These are phyloP conservation scores for Emmonsiellopsis sp. DNA, from an alignment of 2,329 filamentous ascomycete genomes.

Conservation along the genomic window DNA sequence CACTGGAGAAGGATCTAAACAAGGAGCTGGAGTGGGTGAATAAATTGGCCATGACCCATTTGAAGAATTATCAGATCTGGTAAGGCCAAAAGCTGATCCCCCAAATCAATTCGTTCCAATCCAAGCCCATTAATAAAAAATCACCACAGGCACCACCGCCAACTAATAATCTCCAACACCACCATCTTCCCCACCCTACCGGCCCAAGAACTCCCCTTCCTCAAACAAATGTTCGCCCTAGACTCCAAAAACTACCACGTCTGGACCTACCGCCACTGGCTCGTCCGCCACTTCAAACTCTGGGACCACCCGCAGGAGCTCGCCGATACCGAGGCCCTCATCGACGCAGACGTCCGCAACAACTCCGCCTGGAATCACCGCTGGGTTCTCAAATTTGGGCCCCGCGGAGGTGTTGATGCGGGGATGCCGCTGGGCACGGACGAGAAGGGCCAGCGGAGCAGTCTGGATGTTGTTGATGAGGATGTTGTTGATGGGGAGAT, in stretches of 20 bases:
- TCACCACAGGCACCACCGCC: conserved; percentile 54
- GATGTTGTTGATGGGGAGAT: conserved; percentile 65
- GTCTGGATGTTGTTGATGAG: conserved; percentile 42
- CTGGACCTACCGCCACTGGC: conserved; percentile 84
- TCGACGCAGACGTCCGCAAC: conserved; percentile 77
- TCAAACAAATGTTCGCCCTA: conserved; percentile 67
- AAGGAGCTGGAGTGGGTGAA: conserved; percentile 83
- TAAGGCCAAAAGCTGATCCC: conserved; percentile 14
- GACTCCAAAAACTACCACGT: conserved; percentile 99
- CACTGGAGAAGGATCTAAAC: conserved; percentile 53
- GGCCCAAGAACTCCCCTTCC: conserved; percentile 62
- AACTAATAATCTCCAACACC: conserved; percentile 43
- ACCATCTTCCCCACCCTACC: conserved; percentile 46
- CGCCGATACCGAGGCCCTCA: conserved; percentile 58
- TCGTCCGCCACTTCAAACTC: conserved; percentile 55
- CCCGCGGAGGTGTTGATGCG: conserved; percentile 35
- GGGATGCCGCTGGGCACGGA: conserved; percentile 22
- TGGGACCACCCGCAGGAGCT: conserved; percentile 55
- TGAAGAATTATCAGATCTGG: conserved; percentile 99
- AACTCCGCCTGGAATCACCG: conserved; percentile 98
- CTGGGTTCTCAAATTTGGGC: conserved; percentile 80
- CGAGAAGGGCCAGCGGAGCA: conserved; percentile 18
- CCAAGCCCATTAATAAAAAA: conserved; percentile 40
- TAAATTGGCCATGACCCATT: conserved; percentile 65
- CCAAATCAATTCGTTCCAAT: no score